These are phyloP conservation scores for Hermanozyma aechmeae DNA, from an alignment of 805 yeast genomes.

Conservation along the genomic window DNA sequence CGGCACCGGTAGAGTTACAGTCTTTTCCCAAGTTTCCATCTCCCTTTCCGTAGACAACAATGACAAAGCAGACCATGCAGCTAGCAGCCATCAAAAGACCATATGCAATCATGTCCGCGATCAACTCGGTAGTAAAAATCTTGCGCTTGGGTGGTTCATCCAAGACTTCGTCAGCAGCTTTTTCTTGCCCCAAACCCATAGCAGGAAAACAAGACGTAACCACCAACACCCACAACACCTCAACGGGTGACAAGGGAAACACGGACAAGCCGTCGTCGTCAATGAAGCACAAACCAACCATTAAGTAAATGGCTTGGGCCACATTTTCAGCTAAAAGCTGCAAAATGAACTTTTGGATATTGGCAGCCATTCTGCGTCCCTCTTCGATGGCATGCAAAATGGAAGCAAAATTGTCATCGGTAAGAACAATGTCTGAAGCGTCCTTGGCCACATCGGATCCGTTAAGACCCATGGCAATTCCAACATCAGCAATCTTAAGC, in stretches of 20 bases:
- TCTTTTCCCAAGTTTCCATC: slow-evolving; percentile 53
- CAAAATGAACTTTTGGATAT: slow-evolving; percentile 12
- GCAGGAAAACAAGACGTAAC: slow-evolving; percentile 78
- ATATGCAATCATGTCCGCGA: slow-evolving; percentile 61
- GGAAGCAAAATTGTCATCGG: slow-evolving; percentile 68
- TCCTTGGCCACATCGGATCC: slow-evolving; percentile 85
- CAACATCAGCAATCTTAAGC: slow-evolving; percentile 68
- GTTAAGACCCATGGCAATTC: slow-evolving; percentile 72
- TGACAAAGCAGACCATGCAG: slow-evolving; percentile 58
- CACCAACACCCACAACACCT: slow-evolving; percentile 72
- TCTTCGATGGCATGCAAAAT: slow-evolving; percentile 72
- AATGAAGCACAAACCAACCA: slow-evolving; percentile 63
- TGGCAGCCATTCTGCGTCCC: slow-evolving; percentile 14
- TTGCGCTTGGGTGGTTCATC: slow-evolving; percentile 54
- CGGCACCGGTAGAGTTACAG: slow-evolving; percentile 45
- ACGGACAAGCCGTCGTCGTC: slow-evolving; percentile 60
- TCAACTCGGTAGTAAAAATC: slow-evolving; percentile 58
- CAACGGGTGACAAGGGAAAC: slow-evolving; percentile 66
- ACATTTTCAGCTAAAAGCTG: slow-evolving; percentile 17
- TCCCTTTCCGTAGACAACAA: slow-evolving; percentile 60
- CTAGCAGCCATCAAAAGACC: slow-evolving; percentile 68
- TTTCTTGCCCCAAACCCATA: slow-evolving; percentile 69
- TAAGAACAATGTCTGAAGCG: slow-evolving; percentile 66
- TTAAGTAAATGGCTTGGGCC: slow-evolving; percentile 54
- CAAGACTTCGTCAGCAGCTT: slow-evolving; percentile 56